Percentiles rank a stretch among this genome's conserved stretches.
Evolutionary conservation across 164 flowering plant genomes (phyloP).

Genomic region (Amborella trichopoda): DNA sequence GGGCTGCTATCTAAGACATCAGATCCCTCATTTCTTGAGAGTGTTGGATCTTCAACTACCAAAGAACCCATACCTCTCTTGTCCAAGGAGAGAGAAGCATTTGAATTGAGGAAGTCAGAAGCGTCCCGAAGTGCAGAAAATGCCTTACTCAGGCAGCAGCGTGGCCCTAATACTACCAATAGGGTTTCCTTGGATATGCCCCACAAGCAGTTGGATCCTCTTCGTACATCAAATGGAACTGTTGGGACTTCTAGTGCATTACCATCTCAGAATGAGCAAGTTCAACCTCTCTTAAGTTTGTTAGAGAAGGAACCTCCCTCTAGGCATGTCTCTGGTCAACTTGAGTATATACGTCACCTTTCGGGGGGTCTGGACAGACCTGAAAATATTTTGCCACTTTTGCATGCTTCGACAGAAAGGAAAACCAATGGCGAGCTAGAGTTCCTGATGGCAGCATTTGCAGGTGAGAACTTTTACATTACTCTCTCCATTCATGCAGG

Average conservation of each 20-base stretch:
- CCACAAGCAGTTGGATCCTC: conserved; percentile 35
- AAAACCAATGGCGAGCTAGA: conserved; percentile 86
- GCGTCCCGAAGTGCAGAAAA: conserved; percentile 31
- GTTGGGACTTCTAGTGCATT: conserved; percentile 10
- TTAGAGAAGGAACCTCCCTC: conserved; percentile 98
- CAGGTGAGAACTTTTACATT: conserved; percentile 37
- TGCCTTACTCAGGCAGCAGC: conserved; percentile 44
- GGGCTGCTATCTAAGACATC: conserved; percentile 27
- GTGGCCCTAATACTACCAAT: conserved; percentile 22
- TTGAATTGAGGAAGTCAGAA: conserved; percentile 44
- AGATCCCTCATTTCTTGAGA: conserved; percentile 29
- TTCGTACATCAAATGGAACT: conserved; percentile 40
- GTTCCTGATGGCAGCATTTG: conserved; percentile 91
- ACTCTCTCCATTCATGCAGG: not conserved
- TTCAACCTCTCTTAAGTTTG: conserved; percentile 91
- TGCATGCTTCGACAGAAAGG: conserved; percentile 71
- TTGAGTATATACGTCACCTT: conserved; percentile 79
- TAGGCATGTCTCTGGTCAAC: conserved; percentile 83
- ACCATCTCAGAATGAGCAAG: conserved; percentile 59
- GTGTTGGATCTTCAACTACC: conserved; percentile 18
- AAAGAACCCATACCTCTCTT: conserved; percentile 26
- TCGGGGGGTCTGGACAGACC: conserved; percentile 72
- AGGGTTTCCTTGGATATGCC: conserved; percentile 53
- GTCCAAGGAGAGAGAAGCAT: conserved; percentile 34
- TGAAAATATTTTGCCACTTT: conserved; percentile 75